Conservation (phyloP, 805 yeast species). For the Isabelozyma rhagii region DNA sequence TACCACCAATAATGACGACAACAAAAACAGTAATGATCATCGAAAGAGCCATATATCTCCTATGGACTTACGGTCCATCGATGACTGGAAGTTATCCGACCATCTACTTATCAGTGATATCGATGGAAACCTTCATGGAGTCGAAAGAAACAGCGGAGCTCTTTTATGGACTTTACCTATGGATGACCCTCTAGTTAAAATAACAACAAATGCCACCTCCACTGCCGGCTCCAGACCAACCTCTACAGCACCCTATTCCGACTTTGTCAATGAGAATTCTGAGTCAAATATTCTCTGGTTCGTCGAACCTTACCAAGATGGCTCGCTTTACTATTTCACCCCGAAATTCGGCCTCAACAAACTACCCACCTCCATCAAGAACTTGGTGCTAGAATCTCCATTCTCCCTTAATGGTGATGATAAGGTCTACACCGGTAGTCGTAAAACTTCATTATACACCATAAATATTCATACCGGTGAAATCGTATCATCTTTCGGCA, state of each 20-base stretch:
- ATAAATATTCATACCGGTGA: conserved; percentile 75
- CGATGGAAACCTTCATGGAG: conserved; percentile 84
- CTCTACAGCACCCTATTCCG: neutral
- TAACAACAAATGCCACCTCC: conserved; percentile 19
- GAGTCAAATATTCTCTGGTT: conserved; percentile 60
- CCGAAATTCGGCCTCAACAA: conserved; percentile 71
- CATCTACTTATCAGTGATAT: conserved; percentile 71
- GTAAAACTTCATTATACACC: conserved; percentile 72
- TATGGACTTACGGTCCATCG: conserved; percentile 35
- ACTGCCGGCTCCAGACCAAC: neutral
- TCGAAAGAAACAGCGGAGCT: conserved; percentile 72
- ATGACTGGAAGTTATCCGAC: conserved; percentile 52
- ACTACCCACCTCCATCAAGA: conserved; percentile 76
- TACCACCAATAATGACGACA: neutral
- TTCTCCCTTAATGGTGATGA: conserved; percentile 73
- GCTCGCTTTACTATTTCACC: conserved; percentile 77
- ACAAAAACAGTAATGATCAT: conserved; percentile 4
- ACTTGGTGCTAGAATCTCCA: conserved; percentile 79
- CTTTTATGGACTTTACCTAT: conserved; percentile 73
- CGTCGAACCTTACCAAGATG: conserved; percentile 87
- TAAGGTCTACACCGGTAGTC: conserved; percentile 82
- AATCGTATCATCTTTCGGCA: conserved; percentile 66
- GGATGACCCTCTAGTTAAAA: conserved; percentile 58
- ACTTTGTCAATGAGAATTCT: conserved; percentile 3
- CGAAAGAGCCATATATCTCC: conserved; percentile 22